Evolutionary conservation across 129 eudicot species (phyloP), one percentile per base, ranked within the genome.

Genomic region (Saposhnikovia divaricata): DNA sequence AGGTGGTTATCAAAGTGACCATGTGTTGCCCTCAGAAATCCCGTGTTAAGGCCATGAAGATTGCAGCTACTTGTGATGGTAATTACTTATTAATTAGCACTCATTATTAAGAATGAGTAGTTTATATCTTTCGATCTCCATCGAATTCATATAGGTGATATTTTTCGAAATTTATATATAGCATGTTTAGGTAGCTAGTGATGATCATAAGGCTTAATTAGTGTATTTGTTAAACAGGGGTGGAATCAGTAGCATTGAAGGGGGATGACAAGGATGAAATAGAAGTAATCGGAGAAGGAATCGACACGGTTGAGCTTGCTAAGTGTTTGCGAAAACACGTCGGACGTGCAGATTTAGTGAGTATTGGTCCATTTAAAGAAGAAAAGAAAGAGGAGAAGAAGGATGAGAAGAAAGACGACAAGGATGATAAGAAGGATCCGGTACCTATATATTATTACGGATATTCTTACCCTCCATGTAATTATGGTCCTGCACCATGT

Each of bases 211-310:
- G 47, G 1, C 47, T 44, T 44, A 40, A 50, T 50, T 0, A 50
- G 9, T 16, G 8, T 51, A 2, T n/a, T n/a, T 25, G 69, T n/a
- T n/a, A 6, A 16, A 43, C 39, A 83, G 86, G 86, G 43, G 83
- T 80, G 2, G 84, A 80, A 77, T 70, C 84, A 27, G 81, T 40
- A 38, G 78, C 81, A 19, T 27, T 84, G 39, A 71, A 18, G 9
- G 87, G 84, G 18, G 66, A 69, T 9, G 75, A 53, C 10, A 80
- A 80, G 76, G 70, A 84, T 21, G 55, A 84, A 25, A 65, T 84
- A 73, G 83, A 80, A 65, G 79, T 84, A 37, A 55, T 77, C 9
- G 87, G 87, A 84, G 87, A 76, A 1, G 81, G 76, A 16, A 76
- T 84, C 45, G 87, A 84, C 59, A 34, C 87, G 23, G 87, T 68